These are phyloP conservation scores for Suhomyces prunicola DNA, from an alignment of 805 yeast species.

Conservation along the genomic window DNA sequence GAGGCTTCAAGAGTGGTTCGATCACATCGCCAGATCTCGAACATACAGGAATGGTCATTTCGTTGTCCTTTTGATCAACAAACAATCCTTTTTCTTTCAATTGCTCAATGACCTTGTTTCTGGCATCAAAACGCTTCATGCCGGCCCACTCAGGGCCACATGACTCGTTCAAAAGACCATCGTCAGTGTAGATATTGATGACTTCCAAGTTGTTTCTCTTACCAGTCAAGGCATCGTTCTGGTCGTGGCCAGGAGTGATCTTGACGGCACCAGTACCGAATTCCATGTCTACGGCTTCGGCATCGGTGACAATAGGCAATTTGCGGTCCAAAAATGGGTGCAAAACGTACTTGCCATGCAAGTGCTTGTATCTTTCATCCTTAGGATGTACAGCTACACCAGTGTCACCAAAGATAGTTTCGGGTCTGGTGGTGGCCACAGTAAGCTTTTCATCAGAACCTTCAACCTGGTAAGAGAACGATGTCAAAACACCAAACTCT, in stretches of 20 bases:
- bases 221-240: slow-evolving; percentile 95
- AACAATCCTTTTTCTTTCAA: slow-evolving; percentile 71
- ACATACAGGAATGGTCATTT: slow-evolving; percentile 92
- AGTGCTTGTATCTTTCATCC: slow-evolving; percentile 86
- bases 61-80: slow-evolving; percentile 86
- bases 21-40: slow-evolving; percentile 96
- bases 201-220: slow-evolving; percentile 87
- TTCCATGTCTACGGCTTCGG: slow-evolving; percentile 97
- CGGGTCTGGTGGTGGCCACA: slow-evolving; percentile 99
- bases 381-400: slow-evolving; percentile 97
- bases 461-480: slow-evolving; percentile 87
- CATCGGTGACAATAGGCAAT: slow-evolving; percentile 84
- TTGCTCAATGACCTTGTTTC: slow-evolving; percentile 75
- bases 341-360: slow-evolving; percentile 87
- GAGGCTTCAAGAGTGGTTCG: slow-evolving; percentile 96
- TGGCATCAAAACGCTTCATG: slow-evolving; percentile 90
- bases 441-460: slow-evolving; percentile 80
- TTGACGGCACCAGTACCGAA: slow-evolving; percentile 99
- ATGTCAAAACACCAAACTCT: slow-evolving; percentile 96
- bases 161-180: slow-evolving; percentile 84
- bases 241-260: slow-evolving; percentile 98
- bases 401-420: slow-evolving; percentile 96
- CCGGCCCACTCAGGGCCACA: slow-evolving; percentile 90
- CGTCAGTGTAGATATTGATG: slow-evolving; percentile 87
- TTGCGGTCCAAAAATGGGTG: slow-evolving; percentile 88